A percentile compares a stretch with the other conserved stretches of the same genome.
Evolutionary conservation across 306 rosid genomes (phyloP).

Genomic region (Quercus engelmannii): DNA sequence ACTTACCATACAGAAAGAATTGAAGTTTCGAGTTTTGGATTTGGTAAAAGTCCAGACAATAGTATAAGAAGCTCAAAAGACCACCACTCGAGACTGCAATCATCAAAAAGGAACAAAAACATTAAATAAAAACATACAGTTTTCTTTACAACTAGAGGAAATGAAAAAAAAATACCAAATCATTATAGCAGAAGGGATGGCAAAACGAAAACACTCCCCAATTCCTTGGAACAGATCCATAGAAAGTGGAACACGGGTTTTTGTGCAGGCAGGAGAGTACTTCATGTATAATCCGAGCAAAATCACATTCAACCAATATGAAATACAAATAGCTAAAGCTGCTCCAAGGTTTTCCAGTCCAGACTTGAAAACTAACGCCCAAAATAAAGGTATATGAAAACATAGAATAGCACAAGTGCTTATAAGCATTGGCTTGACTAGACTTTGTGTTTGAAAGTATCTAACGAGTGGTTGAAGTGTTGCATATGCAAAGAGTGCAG

Average conservation of each 20-base stretch:
- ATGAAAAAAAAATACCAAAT: slow-evolving; percentile 40
- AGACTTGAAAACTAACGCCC: slow-evolving; percentile 63
- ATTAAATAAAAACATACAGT: background rate
- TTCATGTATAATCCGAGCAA: slow-evolving; percentile 52
- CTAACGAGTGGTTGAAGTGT: slow-evolving; percentile 55
- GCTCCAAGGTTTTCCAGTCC: slow-evolving; percentile 53
- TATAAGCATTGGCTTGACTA: slow-evolving; percentile 53
- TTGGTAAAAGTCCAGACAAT: slow-evolving; percentile 69
- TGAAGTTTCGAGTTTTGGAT: slow-evolving; percentile 81
- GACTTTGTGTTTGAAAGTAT: slow-evolving; percentile 67
- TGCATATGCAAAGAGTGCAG: slow-evolving; percentile 68
- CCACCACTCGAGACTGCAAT: slow-evolving; percentile 65
- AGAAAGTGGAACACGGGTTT: slow-evolving; percentile 51
- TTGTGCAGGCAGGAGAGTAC: slow-evolving; percentile 42
- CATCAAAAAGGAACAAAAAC: background rate
- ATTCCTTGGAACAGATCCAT: slow-evolving; percentile 49
- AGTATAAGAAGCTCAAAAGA: slow-evolving; percentile 58
- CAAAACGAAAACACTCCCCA: slow-evolving; percentile 52
- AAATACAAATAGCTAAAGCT: slow-evolving; percentile 62
- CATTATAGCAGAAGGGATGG: slow-evolving; percentile 76
- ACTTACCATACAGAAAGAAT: slow-evolving; percentile 71
- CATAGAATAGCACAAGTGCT: slow-evolving; percentile 42
- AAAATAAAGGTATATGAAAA: slow-evolving; percentile 55
- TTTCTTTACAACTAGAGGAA: background rate
- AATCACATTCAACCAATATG: slow-evolving; percentile 65